These are phyloP conservation scores for Xylaria acuta DNA, from an alignment of 495 filamentous ascomycete genomes.

Conservation along the genomic window DNA sequence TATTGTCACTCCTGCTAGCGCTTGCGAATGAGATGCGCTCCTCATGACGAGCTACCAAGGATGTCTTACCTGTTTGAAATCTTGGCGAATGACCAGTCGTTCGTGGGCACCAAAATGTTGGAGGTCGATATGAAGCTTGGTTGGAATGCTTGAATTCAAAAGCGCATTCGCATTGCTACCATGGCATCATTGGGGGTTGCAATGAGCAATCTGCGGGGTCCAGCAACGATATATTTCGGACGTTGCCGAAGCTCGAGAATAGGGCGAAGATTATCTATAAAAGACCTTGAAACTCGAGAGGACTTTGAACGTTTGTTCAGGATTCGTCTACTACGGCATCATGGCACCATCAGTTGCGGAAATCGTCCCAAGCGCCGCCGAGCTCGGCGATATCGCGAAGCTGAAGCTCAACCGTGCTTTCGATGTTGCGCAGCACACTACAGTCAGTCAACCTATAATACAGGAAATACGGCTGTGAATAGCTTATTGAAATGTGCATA, in stretches of 20 bases:
- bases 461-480: background rate
- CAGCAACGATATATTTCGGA: background rate
- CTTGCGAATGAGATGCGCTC: conserved; percentile 4
- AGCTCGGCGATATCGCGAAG: conserved; percentile 35
- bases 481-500: conserved; percentile 1
- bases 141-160: background rate
- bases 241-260: background rate
- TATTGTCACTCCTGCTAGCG: background rate
- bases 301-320: background rate
- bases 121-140: background rate
- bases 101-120: background rate
- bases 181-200: conserved; percentile 25
- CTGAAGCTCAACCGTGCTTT: conserved; percentile 39
- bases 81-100: background rate
- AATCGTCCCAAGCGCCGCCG: conserved; percentile 35
- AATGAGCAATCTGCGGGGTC: conserved; percentile 26
- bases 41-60: conserved; percentile 15
- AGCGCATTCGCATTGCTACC: background rate
- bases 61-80: background rate
- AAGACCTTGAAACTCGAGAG: background rate
- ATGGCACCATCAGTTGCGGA: conserved; percentile 42
- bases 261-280: background rate
- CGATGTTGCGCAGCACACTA: conserved; percentile 35
- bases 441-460: conserved; percentile 26
- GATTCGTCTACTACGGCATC: background rate